Base-by-base conservation (phyloP, 2,329 filamentous ascomycete species). In the Nothophoma quercina region DNA sequence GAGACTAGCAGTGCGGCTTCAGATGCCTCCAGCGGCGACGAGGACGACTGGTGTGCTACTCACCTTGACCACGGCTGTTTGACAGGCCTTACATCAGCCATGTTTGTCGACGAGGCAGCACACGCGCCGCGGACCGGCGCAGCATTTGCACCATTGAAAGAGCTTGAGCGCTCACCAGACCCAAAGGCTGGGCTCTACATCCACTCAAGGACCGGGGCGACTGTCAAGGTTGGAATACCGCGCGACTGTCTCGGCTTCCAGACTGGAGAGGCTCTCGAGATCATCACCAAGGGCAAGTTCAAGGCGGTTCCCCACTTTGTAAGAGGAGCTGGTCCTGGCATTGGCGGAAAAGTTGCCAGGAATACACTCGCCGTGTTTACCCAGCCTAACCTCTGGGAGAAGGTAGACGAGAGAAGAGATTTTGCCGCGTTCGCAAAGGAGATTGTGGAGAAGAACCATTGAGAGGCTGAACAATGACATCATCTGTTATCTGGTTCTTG, bases 321-420 rank as follows among this genome's bases (percentile, higher is more conserved):
- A 7, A 83, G 88, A 60, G 93, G 93, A 0, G 87, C 89, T 4
- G 81, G 84, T 59, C 79, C 83, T 1, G 82, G 80, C 35, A 77
- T 65, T 74, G 67, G 74, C 53, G 72, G 75, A 5, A 74, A 72
- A 44, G 75, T 81, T 25, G 79, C 79, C 10, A 69, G 79, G 55
- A 98, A 98, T 77, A 99, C 95, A 8, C 77, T 99, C 62, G 95
- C 95, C 0, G 92, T 98, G 8, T 99, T 98, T 70, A 99, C 93
- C 52, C 95, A 99, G 82, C 95, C 95, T 19, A 96, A 97, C 77
- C 75, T 98, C 55, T 89, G 85, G 64, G 90, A 93, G 63, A 83
- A 86, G 75, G 88, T 93, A 12, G 90, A 93, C 68, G 81, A 85
- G 51, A 79, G 83, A 69, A 81, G 85, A 50, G 88, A 84, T 30